Evolutionary conservation across 495 filamentous ascomycete species (phyloP).

Genomic region (Aspergillus asperescens): DNA sequence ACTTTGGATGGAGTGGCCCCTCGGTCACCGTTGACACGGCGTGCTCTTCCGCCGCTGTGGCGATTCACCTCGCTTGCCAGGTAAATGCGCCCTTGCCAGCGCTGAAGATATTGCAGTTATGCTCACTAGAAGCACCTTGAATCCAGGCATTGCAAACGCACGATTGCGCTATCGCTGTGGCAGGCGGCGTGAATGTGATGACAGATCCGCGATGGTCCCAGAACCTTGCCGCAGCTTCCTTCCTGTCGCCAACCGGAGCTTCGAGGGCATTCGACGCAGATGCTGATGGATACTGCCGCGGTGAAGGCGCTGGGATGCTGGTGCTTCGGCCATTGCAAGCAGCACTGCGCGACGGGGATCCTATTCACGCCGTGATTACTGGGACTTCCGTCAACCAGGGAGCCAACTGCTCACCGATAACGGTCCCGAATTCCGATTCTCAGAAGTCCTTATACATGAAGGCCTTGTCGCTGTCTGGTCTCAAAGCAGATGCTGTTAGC

Average conservation of each 20-base stretch:
- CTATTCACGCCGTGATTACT: conserved; percentile 53
- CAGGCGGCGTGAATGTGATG: conserved; percentile 32
- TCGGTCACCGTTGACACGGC: conserved; percentile 33
- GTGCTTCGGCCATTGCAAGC: conserved; percentile 57
- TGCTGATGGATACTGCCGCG: conserved; percentile 66
- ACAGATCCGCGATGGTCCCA: conserved; percentile 21
- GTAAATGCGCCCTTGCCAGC: background rate
- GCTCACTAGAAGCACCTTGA: background rate
- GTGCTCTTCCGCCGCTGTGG: conserved; percentile 30
- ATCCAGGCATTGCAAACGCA: background rate
- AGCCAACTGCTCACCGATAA: conserved; percentile 24
- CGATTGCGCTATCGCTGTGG: conserved; percentile 22
- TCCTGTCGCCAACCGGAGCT: conserved; percentile 25
- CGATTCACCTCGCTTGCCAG: conserved; percentile 23
- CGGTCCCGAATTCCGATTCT: conserved; percentile 29
- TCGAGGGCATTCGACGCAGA: conserved; percentile 63
- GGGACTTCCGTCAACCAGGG: conserved; percentile 26
- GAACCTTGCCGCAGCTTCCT: conserved; percentile 25
- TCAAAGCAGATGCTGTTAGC: conserved; percentile 17
- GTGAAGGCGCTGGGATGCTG: conserved; percentile 56
- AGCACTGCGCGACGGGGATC: conserved; percentile 54
- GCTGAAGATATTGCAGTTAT: background rate
- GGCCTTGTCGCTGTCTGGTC: conserved; percentile 2
- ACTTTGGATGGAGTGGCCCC: conserved; percentile 41
- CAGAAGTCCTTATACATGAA: conserved; percentile 25